phyloP scores from a whole-genome alignment of 768 basidiomycete genomes.

The Wakefieldia striispora region DNA sequence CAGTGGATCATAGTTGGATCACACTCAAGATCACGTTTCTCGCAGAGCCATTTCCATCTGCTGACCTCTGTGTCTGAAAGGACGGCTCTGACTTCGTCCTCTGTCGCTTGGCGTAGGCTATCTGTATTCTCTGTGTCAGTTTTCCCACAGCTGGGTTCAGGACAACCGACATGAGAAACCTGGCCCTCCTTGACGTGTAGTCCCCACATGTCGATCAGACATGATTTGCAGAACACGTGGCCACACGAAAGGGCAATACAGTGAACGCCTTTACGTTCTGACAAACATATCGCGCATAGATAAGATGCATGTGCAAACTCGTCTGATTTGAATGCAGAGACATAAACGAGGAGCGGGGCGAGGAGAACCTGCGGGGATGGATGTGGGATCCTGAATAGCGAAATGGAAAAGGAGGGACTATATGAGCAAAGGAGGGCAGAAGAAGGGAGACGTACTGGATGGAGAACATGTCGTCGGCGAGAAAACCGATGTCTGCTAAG shows the following conservation, averaged over 20 bases:
- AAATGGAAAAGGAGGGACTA: not conserved
- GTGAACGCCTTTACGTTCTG: slow-evolving; percentile 67
- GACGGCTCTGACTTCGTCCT: slow-evolving; percentile 72
- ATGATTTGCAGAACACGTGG: slow-evolving; percentile 84
- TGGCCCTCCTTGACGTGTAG: slow-evolving; percentile 80
- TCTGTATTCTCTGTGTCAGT: slow-evolving; percentile 20
- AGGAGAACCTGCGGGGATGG: slow-evolving; percentile 54
- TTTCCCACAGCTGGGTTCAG: slow-evolving; percentile 79
- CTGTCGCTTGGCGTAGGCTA: slow-evolving; percentile 47
- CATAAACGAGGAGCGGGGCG: slow-evolving; percentile 47
- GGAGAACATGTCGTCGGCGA: slow-evolving; percentile 31
- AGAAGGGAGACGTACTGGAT: slow-evolving; percentile 20
- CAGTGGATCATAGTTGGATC: slow-evolving; percentile 82
- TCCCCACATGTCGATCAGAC: slow-evolving; percentile 79
- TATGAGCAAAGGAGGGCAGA: slow-evolving; percentile 31
- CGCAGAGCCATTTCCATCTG: slow-evolving; percentile 77
- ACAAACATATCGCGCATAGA: slow-evolving; percentile 74
- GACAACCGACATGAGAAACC: slow-evolving; percentile 73
- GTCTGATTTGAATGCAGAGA: slow-evolving; percentile 43
- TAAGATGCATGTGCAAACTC: slow-evolving; percentile 66
- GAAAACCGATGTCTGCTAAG: slow-evolving; percentile 44
- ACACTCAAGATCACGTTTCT: slow-evolving; percentile 69
- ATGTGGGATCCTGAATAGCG: slow-evolving; percentile 42
- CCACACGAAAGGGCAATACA: slow-evolving; percentile 69
- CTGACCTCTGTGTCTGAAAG: slow-evolving; percentile 61